Percentiles rank a stretch among this genome's conserved stretches.
These are phyloP conservation scores for Sonneratia caseolaris DNA, from an alignment of 345 rosid species.

Conservation along the genomic window DNA sequence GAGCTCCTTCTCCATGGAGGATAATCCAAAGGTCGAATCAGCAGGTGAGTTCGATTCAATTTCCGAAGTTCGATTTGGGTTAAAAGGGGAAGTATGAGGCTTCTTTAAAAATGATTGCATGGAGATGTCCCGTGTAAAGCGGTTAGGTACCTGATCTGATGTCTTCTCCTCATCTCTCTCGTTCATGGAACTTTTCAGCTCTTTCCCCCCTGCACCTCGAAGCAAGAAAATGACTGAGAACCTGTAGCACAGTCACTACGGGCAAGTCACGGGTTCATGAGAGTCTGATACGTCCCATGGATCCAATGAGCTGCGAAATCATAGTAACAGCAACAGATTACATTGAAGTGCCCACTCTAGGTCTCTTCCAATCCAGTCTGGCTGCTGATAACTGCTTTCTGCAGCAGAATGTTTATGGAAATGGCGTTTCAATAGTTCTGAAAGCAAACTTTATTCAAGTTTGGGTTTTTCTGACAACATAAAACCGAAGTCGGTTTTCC, in stretches of 20 bases:
- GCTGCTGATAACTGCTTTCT: no score
- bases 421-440: no score
- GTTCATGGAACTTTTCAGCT: neutral
- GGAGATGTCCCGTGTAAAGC: neutral
- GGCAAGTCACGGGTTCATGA: no score
- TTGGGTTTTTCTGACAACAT: no score
- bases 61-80: neutral
- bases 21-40: neutral
- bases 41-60: neutral
- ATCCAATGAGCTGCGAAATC: no score
- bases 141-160: neutral
- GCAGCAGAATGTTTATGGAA: no score
- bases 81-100: neutral
- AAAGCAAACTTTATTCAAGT: no score
- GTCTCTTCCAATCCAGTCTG: no score
- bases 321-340: no score
- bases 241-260: neutral
- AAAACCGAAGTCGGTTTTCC: no score
- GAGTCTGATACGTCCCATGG: no score
- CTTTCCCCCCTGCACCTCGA: neutral
- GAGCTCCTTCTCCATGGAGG: neutral
- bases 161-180: neutral
- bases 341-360: no score
- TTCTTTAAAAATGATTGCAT: neutral
- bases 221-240: neutral